Percentiles rank a stretch among this genome's conserved stretches.
Conservation (phyloP, 768 basidiomycete species). For the Phlegmacium glaucopus region DNA sequence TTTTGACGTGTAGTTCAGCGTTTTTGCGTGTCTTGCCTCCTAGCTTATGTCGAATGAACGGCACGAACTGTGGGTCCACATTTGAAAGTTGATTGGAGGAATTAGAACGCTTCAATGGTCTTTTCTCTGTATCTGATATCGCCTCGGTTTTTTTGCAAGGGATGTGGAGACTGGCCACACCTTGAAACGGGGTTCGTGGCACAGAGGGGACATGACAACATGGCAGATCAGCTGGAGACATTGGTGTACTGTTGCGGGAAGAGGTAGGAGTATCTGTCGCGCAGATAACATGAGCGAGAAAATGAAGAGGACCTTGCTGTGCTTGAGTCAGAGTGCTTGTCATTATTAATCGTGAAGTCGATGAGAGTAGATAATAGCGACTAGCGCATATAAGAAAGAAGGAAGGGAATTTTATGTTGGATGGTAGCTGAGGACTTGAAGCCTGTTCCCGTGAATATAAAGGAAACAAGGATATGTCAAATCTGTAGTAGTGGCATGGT, state of each 20-base stretch:
- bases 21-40: slow-evolving; percentile 22
- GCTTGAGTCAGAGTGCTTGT: slow-evolving; percentile 17
- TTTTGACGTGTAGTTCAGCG: slow-evolving; percentile 21
- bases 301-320: slow-evolving; percentile 30
- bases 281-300: slow-evolving; percentile 34
- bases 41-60: slow-evolving; percentile 24
- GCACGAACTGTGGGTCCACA: slow-evolving; percentile 20
- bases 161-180: slow-evolving; percentile 25
- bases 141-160: slow-evolving; percentile 18
- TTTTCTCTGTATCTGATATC: slow-evolving; percentile 14
- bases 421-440: slow-evolving; percentile 7
- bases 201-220: slow-evolving; percentile 12
- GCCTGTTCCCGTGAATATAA: slow-evolving; percentile 15
- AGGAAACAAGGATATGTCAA: slow-evolving; percentile 24
- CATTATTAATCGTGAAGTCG: slow-evolving; percentile 28
- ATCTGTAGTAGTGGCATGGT: slow-evolving; percentile 2
- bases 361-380: slow-evolving; percentile 25
- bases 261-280: slow-evolving; percentile 16
- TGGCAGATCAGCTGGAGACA: slow-evolving; percentile 15
- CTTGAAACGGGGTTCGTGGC: slow-evolving; percentile 13
- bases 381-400: slow-evolving; percentile 30
- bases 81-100: slow-evolving; percentile 22
- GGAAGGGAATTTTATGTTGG: slow-evolving; percentile 16
- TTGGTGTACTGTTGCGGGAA: slow-evolving; percentile 10
- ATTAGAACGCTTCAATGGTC: slow-evolving; percentile 27